A percentile compares a stretch with the other conserved stretches of the same genome.
Evolutionary conservation across 169 alveolate species (phyloP).

Genomic region (Cryptosporidium felis): DNA sequence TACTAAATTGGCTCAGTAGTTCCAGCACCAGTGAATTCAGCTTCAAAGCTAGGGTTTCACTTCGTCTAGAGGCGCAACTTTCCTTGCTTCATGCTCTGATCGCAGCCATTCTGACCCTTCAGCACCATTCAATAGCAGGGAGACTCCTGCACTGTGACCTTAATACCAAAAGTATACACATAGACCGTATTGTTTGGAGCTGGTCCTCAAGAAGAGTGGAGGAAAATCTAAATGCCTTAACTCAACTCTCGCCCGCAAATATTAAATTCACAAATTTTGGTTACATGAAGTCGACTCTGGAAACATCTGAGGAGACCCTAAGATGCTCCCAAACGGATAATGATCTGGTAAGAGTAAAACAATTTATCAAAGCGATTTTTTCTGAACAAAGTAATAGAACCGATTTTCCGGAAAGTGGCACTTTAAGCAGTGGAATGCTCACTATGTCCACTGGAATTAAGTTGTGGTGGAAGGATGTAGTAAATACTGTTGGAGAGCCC

Average conservation of each 20-base stretch:
- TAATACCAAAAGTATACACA: constrained; percentile 26
- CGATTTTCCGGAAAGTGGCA: constrained; percentile 34
- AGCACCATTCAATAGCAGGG: constrained; percentile 68
- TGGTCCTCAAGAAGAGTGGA: constrained; percentile 36
- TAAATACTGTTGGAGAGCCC: not conserved
- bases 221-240: constrained; percentile 27
- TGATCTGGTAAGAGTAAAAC: constrained; percentile 29
- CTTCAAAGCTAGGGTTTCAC: constrained; percentile 3
- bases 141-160: constrained; percentile 59
- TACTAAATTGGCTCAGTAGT: constrained; percentile 23
- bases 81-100: constrained; percentile 28
- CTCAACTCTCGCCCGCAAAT: constrained; percentile 39
- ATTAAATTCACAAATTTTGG: constrained; percentile 50
- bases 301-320: constrained; percentile 3
- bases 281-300: constrained; percentile 50
- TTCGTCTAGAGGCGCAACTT: constrained; percentile 51
- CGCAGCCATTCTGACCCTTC: constrained; percentile 46
- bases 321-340: constrained; percentile 44
- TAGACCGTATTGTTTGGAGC: constrained; percentile 59
- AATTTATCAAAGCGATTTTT: constrained; percentile 13
- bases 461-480: constrained; percentile 54
- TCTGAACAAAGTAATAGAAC: constrained; percentile 57
- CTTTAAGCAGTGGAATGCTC: constrained; percentile 25
- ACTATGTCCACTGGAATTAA: constrained; percentile 28
- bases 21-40: not conserved